Conservation (phyloP, 2,329 filamentous ascomycete species). For the Penicillium sp. region DNA sequence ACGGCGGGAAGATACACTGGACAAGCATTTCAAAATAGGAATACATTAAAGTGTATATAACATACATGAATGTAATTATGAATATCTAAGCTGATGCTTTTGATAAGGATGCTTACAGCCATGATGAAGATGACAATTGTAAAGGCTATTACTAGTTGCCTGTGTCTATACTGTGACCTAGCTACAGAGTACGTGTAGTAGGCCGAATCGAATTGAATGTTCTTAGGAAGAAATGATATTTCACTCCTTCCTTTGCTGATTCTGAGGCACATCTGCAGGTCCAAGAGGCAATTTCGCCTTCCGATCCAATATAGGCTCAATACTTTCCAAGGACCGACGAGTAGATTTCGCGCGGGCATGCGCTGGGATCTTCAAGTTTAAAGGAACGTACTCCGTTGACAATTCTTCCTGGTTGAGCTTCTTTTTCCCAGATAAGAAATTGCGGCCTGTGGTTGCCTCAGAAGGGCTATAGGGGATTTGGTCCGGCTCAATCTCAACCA, state of each 20-base stretch:
- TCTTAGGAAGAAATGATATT: too few species aligned
- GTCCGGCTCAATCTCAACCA: neutral
- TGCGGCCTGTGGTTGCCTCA: neutral
- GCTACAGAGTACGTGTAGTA: too few species aligned
- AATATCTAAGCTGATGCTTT: too few species aligned
- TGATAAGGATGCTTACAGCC: too few species aligned
- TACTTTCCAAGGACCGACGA: neutral
- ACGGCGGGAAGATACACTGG: too few species aligned
- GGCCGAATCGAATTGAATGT: too few species aligned
- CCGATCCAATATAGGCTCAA: conserved; percentile 1
- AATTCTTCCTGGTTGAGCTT: neutral
- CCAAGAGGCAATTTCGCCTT: conserved; percentile 6
- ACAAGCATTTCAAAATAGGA: too few species aligned
- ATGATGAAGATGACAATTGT: too few species aligned
- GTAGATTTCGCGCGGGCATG: neutral
- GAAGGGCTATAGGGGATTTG: neutral
- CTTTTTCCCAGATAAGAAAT: neutral
- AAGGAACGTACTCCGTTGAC: neutral
- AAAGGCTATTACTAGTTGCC: too few species aligned
- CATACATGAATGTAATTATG: too few species aligned
- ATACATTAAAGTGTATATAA: too few species aligned
- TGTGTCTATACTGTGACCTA: too few species aligned
- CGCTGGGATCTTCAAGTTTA: neutral
- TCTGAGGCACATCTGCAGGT: neutral
- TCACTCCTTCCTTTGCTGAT: neutral